Conservation (phyloP, 2,329 filamentous ascomycete species). For the Lanzia echinophila region DNA sequence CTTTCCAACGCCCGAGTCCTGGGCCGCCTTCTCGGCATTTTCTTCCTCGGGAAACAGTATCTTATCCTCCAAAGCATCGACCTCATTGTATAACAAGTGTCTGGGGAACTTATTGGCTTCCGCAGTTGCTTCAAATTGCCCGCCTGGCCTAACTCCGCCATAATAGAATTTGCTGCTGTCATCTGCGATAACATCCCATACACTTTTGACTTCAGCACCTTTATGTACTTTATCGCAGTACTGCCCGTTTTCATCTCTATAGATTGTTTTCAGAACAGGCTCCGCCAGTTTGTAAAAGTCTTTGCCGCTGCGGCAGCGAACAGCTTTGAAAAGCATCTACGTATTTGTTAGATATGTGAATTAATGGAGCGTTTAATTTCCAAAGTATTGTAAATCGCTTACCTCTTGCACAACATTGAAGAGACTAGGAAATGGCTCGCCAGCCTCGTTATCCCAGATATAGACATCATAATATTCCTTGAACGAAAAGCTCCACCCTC, state of each 20-base stretch:
- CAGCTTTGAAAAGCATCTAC: conserved; percentile 34
- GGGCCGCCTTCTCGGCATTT: background rate
- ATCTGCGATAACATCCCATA: conserved; percentile 4
- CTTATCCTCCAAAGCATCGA: conserved; percentile 36
- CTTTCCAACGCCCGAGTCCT: conserved; percentile 8
- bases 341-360: background rate
- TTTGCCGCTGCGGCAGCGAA: conserved; percentile 26
- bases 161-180: background rate
- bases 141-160: background rate
- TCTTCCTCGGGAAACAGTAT: conserved; percentile 36
- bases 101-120: conserved; percentile 8
- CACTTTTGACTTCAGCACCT: background rate
- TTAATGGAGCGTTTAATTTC: no score
- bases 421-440: conserved; percentile 26
- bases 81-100: conserved; percentile 33
- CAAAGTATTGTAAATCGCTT: no score
- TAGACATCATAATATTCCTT: conserved; percentile 39
- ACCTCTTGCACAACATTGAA: conserved; percentile 31
- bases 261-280: conserved; percentile 34
- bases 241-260: conserved; percentile 26
- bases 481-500: conserved; percentile 36
- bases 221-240: background rate
- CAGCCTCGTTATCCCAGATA: conserved; percentile 35
- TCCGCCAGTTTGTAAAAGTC: conserved; percentile 31
- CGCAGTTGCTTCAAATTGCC: background rate